A percentile compares a stretch with the other conserved stretches of the same genome.
Conservation (phyloP, 371 early-diverging fungal genomes). For the Zancudomyces culisetae region DNA sequence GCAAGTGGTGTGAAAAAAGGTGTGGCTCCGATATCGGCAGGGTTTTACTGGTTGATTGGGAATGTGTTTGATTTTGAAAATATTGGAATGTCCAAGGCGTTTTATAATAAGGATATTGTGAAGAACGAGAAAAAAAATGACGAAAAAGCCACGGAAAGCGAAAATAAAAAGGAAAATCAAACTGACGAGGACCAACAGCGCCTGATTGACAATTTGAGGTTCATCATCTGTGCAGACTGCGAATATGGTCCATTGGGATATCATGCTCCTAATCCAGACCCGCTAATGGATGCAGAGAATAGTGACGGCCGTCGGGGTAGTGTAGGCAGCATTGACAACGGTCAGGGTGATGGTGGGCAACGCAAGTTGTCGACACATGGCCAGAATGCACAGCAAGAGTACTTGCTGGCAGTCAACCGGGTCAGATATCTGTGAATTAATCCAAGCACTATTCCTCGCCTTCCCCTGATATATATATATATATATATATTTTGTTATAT, state of each 20-base stretch:
- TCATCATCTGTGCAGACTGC: constrained; percentile 2
- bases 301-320: too few relatives aligned
- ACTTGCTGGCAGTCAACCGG: constrained; percentile 1
- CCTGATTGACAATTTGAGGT: not conserved
- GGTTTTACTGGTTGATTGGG: constrained; percentile 1
- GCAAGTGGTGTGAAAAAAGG: too few relatives aligned
- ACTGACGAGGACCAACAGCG: too few relatives aligned
- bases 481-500: too few relatives aligned
- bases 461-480: too few relatives aligned
- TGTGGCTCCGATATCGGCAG: too few relatives aligned
- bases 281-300: not conserved
- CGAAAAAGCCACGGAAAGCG: too few relatives aligned
- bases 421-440: not conserved
- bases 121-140: too few relatives aligned
- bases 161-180: too few relatives aligned
- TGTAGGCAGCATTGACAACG: too few relatives aligned
- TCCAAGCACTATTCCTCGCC: too few relatives aligned
- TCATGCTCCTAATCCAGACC: not conserved
- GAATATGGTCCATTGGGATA: constrained; percentile 2
- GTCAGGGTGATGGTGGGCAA: not conserved
- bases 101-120: too few relatives aligned
- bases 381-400: not conserved
- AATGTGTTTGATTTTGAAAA: constrained; percentile 4
- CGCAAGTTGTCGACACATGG: not conserved
- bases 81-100: constrained; percentile 2